Evolutionary conservation across 805 yeast species (phyloP).

Genomic region (Ogataea henricii): DNA sequence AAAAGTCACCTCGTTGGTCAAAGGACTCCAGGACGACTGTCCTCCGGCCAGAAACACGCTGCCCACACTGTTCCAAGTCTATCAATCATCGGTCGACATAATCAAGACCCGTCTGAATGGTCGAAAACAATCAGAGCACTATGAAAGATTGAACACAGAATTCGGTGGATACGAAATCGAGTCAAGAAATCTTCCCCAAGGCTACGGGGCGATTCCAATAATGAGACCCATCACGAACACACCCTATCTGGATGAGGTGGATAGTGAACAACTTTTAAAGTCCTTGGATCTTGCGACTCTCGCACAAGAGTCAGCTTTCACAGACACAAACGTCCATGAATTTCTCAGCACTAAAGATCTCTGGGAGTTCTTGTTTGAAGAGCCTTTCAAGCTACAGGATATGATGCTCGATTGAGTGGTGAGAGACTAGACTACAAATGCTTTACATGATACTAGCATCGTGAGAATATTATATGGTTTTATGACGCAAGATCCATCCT

Average conservation of each 20-base stretch:
- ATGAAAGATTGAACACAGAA: neutral
- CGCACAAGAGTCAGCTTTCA: neutral
- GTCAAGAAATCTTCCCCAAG: neutral
- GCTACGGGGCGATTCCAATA: neutral
- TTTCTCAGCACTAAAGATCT: slow-evolving; percentile 10
- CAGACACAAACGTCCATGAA: neutral
- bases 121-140: neutral
- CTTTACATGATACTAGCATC: too few species aligned
- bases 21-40: slow-evolving; percentile 18
- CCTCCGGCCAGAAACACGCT: slow-evolving; percentile 24
- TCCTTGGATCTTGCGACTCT: slow-evolving; percentile 7
- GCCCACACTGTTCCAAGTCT: slow-evolving; percentile 8
- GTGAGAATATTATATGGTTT: too few species aligned
- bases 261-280: slow-evolving; percentile 5
- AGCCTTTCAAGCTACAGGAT: slow-evolving; percentile 17
- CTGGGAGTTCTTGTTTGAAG: slow-evolving; percentile 19
- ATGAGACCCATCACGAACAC: neutral
- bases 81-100: slow-evolving; percentile 9
- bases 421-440: neutral
- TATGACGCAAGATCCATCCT: too few species aligned
- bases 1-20: slow-evolving; percentile 7
- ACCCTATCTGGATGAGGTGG: neutral
- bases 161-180: neutral
- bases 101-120: slow-evolving; percentile 6
- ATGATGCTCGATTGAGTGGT: slow-evolving; percentile 10